phyloP scores from a whole-genome alignment of 1,139 yeast genomes.

The Magnusiomyces suaveolens region DNA sequence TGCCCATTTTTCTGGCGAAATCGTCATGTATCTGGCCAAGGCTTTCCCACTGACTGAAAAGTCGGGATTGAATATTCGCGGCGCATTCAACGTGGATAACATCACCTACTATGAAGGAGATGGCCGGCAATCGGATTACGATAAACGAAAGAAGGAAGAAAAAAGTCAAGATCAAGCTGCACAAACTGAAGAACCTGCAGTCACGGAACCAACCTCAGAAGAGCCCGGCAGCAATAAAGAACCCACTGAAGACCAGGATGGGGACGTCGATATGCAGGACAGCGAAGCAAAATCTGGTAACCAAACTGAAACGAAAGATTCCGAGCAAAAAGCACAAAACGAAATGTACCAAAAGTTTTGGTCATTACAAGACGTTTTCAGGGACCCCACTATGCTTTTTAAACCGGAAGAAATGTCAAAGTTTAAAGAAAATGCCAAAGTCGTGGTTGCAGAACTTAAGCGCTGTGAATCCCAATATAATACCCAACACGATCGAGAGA shows the following conservation, averaged over 20 bases:
- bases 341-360: constrained; percentile 23
- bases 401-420: constrained; percentile 14
- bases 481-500: constrained; percentile 13
- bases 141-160: background rate
- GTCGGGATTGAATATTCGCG: constrained; percentile 33
- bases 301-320: background rate
- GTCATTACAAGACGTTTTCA: constrained; percentile 25
- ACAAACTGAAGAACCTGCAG: background rate
- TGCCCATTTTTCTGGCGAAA: constrained; percentile 33
- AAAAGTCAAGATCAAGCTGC: background rate
- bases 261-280: constrained; percentile 11
- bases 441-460: constrained; percentile 15
- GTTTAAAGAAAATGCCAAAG: constrained; percentile 18
- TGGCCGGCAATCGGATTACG: constrained; percentile 7
- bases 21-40: constrained; percentile 31
- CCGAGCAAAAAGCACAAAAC: constrained; percentile 5
- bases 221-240: background rate
- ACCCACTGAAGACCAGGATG: constrained; percentile 8
- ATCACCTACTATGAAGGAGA: constrained; percentile 26
- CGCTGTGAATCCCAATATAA: constrained; percentile 10
- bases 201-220: too few species aligned
- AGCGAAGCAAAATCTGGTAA: constrained; percentile 4
- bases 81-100: constrained; percentile 32
- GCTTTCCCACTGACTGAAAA: constrained; percentile 35
- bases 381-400: constrained; percentile 24